Percentiles rank a stretch among this genome's conserved stretches.
These are phyloP conservation scores for Malassezia japonica DNA, from an alignment of 1,284 basidiomycete genomes.

Conservation along the genomic window DNA sequence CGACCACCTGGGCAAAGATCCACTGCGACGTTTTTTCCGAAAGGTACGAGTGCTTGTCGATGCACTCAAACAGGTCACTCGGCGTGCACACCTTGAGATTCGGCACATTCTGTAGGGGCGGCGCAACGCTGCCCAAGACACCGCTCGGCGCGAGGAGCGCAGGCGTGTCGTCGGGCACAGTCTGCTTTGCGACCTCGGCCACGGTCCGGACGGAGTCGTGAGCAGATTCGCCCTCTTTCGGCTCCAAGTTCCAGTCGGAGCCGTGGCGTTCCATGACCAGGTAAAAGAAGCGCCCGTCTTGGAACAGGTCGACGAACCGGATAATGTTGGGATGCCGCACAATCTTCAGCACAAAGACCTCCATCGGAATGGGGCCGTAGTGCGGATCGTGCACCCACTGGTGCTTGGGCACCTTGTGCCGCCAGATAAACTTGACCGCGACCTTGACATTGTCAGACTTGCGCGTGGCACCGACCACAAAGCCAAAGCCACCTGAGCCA, in stretches of 20 bases:
- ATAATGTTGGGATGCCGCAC: slow-evolving; percentile 72
- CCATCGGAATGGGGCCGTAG: slow-evolving; percentile 58
- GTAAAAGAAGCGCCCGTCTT: slow-evolving; percentile 75
- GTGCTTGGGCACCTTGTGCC: slow-evolving; percentile 67
- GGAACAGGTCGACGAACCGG: slow-evolving; percentile 69
- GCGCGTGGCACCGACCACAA: slow-evolving; percentile 55
- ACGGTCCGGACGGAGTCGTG: too few species aligned
- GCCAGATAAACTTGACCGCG: slow-evolving; percentile 86
- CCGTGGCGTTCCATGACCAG: slow-evolving; percentile 86
- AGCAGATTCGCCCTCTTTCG: too few species aligned
- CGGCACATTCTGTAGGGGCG: too few species aligned
- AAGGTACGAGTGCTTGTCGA: too few species aligned
- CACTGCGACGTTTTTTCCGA: too few species aligned
- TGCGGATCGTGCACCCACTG: slow-evolving; percentile 62
- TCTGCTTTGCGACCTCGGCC: too few species aligned
- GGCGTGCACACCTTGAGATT: too few species aligned
- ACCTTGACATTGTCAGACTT: slow-evolving; percentile 58
- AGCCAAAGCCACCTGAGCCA: slow-evolving; percentile 82
- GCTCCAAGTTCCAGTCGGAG: slow-evolving; percentile 60
- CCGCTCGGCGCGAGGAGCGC: too few species aligned
- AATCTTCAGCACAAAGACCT: slow-evolving; percentile 66
- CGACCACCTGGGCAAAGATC: too few species aligned
- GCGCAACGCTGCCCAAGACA: too few species aligned
- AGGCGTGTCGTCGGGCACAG: too few species aligned
- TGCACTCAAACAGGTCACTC: too few species aligned